Base-by-base conservation (phyloP, 2,329 filamentous ascomycete genomes). In the Nothophoma quercina region DNA sequence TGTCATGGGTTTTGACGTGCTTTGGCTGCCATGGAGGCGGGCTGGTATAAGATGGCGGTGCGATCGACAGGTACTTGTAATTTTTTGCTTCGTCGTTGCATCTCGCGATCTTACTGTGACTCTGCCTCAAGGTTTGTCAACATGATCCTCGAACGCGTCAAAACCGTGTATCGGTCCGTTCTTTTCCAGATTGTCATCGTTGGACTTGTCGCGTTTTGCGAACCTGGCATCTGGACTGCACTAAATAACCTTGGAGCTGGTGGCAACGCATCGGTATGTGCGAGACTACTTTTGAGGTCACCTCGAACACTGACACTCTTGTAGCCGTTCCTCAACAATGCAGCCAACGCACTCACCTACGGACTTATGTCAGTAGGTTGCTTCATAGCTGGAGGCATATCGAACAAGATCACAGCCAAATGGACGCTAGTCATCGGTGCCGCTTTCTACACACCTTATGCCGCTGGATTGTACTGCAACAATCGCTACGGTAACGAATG, bases 321-420 rank as follows among this genome's bases (percentile, higher is more conserved):
- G n/a, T 22, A 45, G 41, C 41, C 41, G 2, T 45, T 45, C 12
- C 23, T 45, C 12, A 45, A 45, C 16, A 45, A 45, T 7, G 41
- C 41, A 3, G 41, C 41, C 2, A 45, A 45, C 16, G 41, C 41
- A 7, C 32, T 45, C 12, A 45, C 41, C 5, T 45, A 35, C n/a
- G 41, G 41, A 33, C 41, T 45, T 12, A 45, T 45, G 41, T 45
- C 41, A 6, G 41, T 45, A n/a, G 41, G 41, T 10, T 45, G 41
- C 16, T 45, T 45, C 13, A 35, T 45, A 28, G 41, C 41, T 10
- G 41, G 41, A 19, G 41, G 41, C 22, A 15, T 45, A 22, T 45
- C 41, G 22, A 45, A 45, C 26, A 45, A 45, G 7, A 45, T 45
- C 16, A 35, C 41, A 10, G 30, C 41, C 15, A 45, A 45, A 12